A percentile compares a stretch with the other conserved stretches of the same genome.
Conservation (phyloP, 345 rosid species). For the Corymbia maculata region DNA sequence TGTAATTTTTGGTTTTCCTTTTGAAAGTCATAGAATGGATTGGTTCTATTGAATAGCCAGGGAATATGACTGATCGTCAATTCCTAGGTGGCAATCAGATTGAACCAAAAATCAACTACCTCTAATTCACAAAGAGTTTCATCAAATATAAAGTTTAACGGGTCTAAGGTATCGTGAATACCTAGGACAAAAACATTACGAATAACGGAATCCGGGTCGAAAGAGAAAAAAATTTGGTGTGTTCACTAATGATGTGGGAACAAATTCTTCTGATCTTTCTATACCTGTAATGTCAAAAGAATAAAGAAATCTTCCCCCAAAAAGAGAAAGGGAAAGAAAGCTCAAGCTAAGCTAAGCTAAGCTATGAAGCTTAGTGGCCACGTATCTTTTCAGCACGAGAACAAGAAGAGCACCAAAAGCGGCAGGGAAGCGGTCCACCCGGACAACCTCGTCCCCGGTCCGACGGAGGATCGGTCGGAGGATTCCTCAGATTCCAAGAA, state of each 20-base stretch:
- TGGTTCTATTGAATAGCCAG: no score
- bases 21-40: no score
- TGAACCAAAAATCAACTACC: no score
- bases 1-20: no score
- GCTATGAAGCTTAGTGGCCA: neutral
- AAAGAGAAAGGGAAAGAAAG: neutral
- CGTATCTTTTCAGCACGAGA: neutral
- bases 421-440: neutral
- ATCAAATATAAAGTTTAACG: neutral
- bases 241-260: neutral
- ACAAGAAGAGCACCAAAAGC: neutral
- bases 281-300: neutral
- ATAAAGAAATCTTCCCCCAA: neutral
- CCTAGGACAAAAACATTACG: neutral
- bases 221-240: neutral
- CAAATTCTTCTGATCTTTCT: neutral
- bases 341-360: neutral
- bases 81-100: no score
- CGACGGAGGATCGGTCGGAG: conserved; percentile 11
- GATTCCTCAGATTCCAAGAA: conserved; percentile 49
- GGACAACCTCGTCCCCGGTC: neutral
- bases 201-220: rapidly evolving
- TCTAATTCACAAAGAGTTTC: neutral
- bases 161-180: neutral
- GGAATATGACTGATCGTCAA: no score